Base-by-base conservation (phyloP, 2,329 filamentous ascomycete species). In the Talaromyces sp. region DNA sequence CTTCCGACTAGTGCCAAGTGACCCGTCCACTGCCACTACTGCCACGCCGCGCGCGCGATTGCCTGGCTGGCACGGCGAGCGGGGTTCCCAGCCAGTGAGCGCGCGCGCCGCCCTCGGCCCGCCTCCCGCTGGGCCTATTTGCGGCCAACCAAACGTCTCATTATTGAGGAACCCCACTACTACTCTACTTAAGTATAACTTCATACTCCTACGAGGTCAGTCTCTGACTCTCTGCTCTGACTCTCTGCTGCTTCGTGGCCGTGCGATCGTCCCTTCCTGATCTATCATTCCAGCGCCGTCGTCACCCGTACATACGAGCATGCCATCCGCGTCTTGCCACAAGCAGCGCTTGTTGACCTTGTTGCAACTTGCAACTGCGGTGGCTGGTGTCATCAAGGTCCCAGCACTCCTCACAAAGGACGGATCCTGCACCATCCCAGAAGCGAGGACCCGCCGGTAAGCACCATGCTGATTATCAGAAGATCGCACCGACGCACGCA, bases 21-120 rank as follows among this genome's bases (percentile, higher is more conserved):
- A 64, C 52, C 63, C 56, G 61, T 59, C 57, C 27, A 7, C 28
- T 52, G 50, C 61, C 56, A 56, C 52, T 62, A 63, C 34, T 58
- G 60, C 60, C 60, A 61, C 55, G 55, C 31, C 59, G 53, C 36
- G 50, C 30, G 30, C 44, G 44, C 44, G 18, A 47, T 47, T 47
- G 44, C 44, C 18, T 7, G n/a, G 44, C 44, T 18, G n/a, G 10
- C 44, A n/a, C n/a, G 27, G n/a, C 44, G 10, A 18, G 44, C 44
- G n/a, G 44, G 44, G 44, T 8, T 1, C 8, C 18, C 18, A 47
- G 44, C 44, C 44, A 47, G 10, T 47, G 9, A 27, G 23, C 18
- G 18, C 18, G 50, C 16, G 12, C 14, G 5, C 16, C 27, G 50
- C 7, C 30, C 28, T 53, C 50, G 50, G 50, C 50, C 50, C 50